phyloP scores from a whole-genome alignment of 2,329 filamentous ascomycete genomes.

The Aplosporella prunicola region DNA sequence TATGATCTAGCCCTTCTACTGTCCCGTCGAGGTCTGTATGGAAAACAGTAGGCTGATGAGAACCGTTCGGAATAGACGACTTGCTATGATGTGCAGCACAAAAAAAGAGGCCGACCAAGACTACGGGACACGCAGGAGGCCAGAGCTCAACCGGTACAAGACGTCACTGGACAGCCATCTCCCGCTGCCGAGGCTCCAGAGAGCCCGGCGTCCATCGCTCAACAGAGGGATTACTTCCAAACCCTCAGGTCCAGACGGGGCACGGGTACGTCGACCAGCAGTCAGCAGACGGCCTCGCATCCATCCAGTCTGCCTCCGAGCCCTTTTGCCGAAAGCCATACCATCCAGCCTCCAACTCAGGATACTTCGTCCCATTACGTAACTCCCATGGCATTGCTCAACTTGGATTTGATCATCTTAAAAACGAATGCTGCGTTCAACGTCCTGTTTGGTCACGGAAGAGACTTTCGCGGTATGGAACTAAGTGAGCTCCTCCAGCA shows the following conservation, averaged over 20 bases:
- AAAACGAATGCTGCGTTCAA: conserved; percentile 38
- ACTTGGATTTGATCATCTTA: conserved; percentile 39
- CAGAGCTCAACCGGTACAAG: conserved; percentile 28
- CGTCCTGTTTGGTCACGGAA: conserved; percentile 31
- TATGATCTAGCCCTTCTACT: conserved; percentile 15
- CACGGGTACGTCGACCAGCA: conserved; percentile 6
- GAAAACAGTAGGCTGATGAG: conserved; percentile 3
- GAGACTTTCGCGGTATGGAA: conserved; percentile 29
- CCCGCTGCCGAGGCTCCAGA: conserved; percentile 1
- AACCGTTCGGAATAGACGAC: conserved; percentile 46
- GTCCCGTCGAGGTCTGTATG: too few species aligned
- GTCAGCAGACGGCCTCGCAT: conserved; percentile 13
- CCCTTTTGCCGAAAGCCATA: conserved; percentile 1
- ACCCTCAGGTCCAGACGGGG: conserved; percentile 8
- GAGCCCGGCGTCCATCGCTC: too few species aligned
- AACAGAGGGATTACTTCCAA: conserved; percentile 1
- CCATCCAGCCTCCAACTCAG: conserved; percentile 2
- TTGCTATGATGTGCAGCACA: conserved; percentile 77
- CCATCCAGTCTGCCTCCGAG: conserved; percentile 5
- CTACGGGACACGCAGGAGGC: conserved; percentile 57
- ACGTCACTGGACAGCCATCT: conserved; percentile 18
- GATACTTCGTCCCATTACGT: neutral
- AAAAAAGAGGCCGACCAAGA: conserved; percentile 70
- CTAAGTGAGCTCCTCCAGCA: conserved; percentile 36
- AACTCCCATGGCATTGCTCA: conserved; percentile 30